Evolutionary conservation across 495 filamentous ascomycete genomes (phyloP).

Genomic region (Neurospora sp.): DNA sequence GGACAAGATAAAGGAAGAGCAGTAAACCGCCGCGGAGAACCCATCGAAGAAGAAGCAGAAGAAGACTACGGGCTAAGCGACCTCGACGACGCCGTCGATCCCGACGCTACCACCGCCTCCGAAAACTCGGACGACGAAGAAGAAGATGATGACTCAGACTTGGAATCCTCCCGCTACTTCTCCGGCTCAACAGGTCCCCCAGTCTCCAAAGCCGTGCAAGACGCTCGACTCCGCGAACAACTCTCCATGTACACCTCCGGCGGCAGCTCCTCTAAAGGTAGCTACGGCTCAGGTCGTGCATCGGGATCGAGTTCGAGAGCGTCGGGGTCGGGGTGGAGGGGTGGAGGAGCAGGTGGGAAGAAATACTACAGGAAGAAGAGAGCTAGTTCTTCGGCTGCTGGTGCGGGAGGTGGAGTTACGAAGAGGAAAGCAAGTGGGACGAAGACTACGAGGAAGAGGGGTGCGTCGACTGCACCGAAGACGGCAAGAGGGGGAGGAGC

Average conservation of each 20-base stretch:
- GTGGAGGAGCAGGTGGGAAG: constrained; percentile 14
- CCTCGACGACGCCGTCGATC: constrained; percentile 28
- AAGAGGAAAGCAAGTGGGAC: not conserved
- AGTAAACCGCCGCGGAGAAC: not conserved
- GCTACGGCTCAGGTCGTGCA: constrained; percentile 13
- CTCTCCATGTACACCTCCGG: not conserved
- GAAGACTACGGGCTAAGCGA: constrained; percentile 45
- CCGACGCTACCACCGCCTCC: constrained; percentile 33
- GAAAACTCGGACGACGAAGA: constrained; percentile 15
- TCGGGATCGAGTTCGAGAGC: not conserved
- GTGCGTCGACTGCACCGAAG: not conserved
- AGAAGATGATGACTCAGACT: constrained; percentile 18
- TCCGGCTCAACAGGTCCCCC: not conserved
- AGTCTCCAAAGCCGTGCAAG: not conserved
- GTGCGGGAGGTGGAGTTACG: not conserved
- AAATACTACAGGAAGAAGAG: not conserved
- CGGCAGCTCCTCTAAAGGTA: not conserved
- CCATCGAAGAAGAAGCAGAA: constrained; percentile 45
- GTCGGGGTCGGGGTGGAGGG: not conserved
- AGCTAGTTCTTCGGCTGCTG: not conserved
- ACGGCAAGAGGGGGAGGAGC: not conserved
- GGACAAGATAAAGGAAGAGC: not conserved
- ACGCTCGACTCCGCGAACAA: not conserved
- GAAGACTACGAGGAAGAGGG: not conserved
- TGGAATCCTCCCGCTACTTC: constrained; percentile 12